These are phyloP conservation scores for Trichoderma reesei DNA, from an alignment of 495 filamentous ascomycete genomes.

Conservation along the genomic window DNA sequence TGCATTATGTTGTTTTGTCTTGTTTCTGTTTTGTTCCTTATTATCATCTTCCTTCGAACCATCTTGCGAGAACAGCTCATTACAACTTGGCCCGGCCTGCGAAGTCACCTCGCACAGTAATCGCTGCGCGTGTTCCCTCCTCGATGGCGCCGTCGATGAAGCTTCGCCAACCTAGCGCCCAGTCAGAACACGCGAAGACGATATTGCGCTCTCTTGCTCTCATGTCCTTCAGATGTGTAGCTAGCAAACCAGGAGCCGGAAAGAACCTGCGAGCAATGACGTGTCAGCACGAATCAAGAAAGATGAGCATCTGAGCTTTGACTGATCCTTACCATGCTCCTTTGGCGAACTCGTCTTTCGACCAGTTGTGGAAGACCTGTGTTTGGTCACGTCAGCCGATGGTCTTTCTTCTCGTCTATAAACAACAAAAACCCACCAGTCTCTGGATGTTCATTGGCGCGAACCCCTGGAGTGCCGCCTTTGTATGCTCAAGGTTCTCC, in stretches of 20 bases:
- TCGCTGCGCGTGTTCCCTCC: background rate
- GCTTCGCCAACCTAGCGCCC: conserved; percentile 2
- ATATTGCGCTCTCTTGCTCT: conserved; percentile 3
- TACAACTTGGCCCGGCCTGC: background rate
- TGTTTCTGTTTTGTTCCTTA: background rate
- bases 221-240: conserved; percentile 4
- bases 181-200: background rate
- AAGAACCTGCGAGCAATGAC: background rate
- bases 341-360: background rate
- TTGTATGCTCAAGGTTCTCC: background rate
- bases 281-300: too few relatives aligned
- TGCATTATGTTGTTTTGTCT: background rate
- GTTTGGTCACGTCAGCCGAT: background rate
- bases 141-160: conserved; percentile 1
- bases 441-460: background rate
- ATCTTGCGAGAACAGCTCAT: background rate
- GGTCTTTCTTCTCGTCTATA: background rate
- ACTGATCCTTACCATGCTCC: background rate
- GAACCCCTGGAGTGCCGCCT: background rate
- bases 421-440: background rate
- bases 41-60: background rate
- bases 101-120: conserved; percentile 1
- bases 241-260: background rate
- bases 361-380: conserved; percentile 3
- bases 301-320: too few relatives aligned